phyloP scores from a whole-genome alignment of 2,329 filamentous ascomycete species.

The Phaeosphaeria sp. region DNA sequence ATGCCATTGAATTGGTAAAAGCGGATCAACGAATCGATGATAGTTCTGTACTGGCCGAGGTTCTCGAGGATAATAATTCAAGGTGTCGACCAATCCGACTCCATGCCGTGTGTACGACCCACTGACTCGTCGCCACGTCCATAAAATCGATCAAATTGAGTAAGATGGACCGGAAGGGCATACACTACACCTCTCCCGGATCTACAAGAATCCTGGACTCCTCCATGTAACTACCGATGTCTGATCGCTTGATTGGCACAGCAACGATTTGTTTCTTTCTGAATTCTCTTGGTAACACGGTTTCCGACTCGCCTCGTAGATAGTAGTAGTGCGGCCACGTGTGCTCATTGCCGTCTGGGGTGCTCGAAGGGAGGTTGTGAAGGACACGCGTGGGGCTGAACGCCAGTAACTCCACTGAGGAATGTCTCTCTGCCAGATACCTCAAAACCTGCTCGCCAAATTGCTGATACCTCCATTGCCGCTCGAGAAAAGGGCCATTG shows the following conservation, averaged over 20 bases:
- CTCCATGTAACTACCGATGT: neutral
- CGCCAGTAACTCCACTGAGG: neutral
- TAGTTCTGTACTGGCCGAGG: no score
- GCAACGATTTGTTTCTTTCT: conserved; percentile 2
- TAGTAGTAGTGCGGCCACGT: conserved; percentile 1
- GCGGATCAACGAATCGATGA: no score
- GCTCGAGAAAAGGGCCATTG: neutral
- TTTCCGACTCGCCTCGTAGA: neutral
- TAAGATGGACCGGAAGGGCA: neutral
- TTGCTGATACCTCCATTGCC: neutral
- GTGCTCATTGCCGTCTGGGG: neutral
- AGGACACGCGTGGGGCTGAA: neutral
- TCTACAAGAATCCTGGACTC: neutral
- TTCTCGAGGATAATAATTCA: no score
- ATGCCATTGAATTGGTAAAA: no score
- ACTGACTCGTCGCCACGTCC: neutral
- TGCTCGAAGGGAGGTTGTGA: neutral
- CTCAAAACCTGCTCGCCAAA: neutral
- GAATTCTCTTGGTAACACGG: neutral
- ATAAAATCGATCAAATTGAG: no score
- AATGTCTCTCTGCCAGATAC: neutral
- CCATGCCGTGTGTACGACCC: neutral
- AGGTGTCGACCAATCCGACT: neutral
- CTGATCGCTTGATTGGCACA: neutral
- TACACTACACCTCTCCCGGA: neutral